Evolutionary conservation across 768 basidiomycete genomes (phyloP), one percentile per base, ranked within the genome.

Genomic region (Tubosaeta brunneosetosa): DNA sequence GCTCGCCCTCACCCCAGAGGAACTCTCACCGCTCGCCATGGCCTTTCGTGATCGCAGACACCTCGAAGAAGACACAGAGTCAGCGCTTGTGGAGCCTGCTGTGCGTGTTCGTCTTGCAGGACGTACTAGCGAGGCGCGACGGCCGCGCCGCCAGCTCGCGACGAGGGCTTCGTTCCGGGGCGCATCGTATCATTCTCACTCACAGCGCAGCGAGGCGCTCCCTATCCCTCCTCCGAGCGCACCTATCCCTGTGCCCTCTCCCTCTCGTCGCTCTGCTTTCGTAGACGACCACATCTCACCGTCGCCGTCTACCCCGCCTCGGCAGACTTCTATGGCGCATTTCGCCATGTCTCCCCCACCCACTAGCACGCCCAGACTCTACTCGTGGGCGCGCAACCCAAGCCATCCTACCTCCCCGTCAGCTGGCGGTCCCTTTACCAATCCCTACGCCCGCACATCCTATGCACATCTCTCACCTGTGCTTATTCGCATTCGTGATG

Each of bases 391-490:
- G n/a, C 50, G 60, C 63, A 49, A 62, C 63, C 52, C 70, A 66
- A 37, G 47, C 55, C 26, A 74, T 71, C 42, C 80, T 70, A 10
- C 67, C 66, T 51, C 67, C 61, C 55, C 61, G 49, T 54, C 69
- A 55, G 50, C 66, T 22, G 71, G 74, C n/a, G 59, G 71, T 12
- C 83, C 81, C 7, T 74, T 86, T 48, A 77, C 79, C 47, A 85
- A 84, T 61, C 76, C 78, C 41, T 71, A 65, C 47, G 83, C 82
- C 9, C 80, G 84, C 60, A 74, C 79, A 66, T 83, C 84, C 19
- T 77, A 78, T 37, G 68, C 78, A n/a, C 80, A 79, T 54, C 74
- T 85, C 56, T 71, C 76, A 1, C 72, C 81, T 4, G 64, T 73
- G 26, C 71, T 75, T 52, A 65, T 77, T 51, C 79, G 75, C 47